Conservation (phyloP, 805 yeast species). For the Sugiyamaella boreocaroliniensis region DNA sequence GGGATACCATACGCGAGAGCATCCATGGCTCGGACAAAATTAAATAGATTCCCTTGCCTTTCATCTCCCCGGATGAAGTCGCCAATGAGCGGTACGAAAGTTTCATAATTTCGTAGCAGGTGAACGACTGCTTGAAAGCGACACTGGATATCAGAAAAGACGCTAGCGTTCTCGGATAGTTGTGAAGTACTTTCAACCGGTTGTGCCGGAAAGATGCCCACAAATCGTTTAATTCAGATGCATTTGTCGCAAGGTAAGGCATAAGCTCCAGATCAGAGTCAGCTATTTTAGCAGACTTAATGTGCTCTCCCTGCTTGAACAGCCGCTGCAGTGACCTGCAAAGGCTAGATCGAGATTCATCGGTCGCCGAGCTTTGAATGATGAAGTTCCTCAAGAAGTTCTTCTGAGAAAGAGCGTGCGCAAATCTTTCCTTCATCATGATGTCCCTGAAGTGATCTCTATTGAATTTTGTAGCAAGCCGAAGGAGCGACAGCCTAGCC, state of each 20-base stretch:
- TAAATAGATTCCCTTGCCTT: background rate
- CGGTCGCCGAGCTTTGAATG: background rate
- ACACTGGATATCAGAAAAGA: background rate
- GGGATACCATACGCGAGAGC: background rate
- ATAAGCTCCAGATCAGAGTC: background rate
- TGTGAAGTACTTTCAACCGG: background rate
- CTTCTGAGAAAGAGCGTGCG: no score
- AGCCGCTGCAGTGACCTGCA: background rate
- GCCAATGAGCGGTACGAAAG: background rate
- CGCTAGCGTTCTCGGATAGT: background rate
- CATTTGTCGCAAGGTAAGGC: background rate
- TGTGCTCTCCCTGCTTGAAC: background rate
- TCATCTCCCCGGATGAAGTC: background rate
- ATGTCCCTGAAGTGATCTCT: background rate
- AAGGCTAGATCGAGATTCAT: background rate
- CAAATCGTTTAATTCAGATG: background rate
- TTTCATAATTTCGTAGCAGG: background rate
- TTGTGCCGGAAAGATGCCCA: background rate
- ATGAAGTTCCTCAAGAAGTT: background rate
- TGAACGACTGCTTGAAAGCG: background rate
- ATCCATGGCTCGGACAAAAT: background rate
- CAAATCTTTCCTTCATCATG: background rate
- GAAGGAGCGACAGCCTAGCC: background rate
- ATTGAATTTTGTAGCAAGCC: background rate
- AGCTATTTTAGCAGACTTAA: background rate